Conservation (phyloP, 2,329 filamentous ascomycete species). For the Ilyonectria robusta region DNA sequence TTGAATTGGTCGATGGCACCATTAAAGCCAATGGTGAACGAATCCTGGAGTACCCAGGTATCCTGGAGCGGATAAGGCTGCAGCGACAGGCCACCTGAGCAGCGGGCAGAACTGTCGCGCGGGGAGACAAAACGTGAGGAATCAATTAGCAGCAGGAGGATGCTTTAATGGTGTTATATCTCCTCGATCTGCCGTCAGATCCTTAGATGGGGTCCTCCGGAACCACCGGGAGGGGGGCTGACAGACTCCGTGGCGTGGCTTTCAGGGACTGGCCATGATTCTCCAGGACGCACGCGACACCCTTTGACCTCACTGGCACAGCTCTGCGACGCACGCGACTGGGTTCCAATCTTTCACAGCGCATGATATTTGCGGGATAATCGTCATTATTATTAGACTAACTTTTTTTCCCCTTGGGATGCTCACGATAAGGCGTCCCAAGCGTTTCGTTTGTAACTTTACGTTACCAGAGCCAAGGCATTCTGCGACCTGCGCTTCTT, state of each 20-base stretch:
- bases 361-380: not conserved
- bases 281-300: slow-evolving; percentile 37
- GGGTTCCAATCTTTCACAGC: not conserved
- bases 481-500: slow-evolving; percentile 16
- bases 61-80: not conserved
- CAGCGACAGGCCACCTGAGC: not conserved
- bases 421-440: not conserved
- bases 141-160: slow-evolving; percentile 11
- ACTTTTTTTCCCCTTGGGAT: not conserved
- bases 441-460: not conserved
- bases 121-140: not conserved
- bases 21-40: not conserved
- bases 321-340: slow-evolving; percentile 6
- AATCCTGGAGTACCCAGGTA: not conserved
- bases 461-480: slow-evolving; percentile 4
- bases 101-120: not conserved
- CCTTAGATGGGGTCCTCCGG: slow-evolving; percentile 37
- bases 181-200: slow-evolving; percentile 31
- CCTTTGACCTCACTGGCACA: slow-evolving; percentile 21
- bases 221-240: slow-evolving; percentile 40
- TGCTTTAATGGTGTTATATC: slow-evolving; percentile 34
- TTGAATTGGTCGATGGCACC: not conserved
- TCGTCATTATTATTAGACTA: slow-evolving; percentile 5
- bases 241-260: slow-evolving; percentile 37
- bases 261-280: slow-evolving; percentile 37